Evolutionary conservation across 768 basidiomycete genomes (phyloP), one percentile per base, ranked within the genome.

Genomic region (Pleurotus salmoneostramineus): DNA sequence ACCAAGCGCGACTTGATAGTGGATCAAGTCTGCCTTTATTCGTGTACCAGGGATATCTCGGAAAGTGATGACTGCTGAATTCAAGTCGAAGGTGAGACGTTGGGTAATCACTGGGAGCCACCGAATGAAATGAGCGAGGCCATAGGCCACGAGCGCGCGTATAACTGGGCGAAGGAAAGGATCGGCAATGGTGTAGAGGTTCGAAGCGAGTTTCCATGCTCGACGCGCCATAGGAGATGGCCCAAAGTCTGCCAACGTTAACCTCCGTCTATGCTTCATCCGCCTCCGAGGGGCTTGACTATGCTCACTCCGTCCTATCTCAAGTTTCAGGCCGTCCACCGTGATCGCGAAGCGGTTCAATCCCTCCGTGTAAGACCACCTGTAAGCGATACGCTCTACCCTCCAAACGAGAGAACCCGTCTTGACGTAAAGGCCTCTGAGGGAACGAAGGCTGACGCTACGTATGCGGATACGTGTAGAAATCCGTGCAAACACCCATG

Each of bases 361-460:
- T 8, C 75, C 77, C 27, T 80, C 73, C 31, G 77, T 69, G 8
- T 74, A 77, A 8, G 81, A 74, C 66, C 76, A 79, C 57, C 79
- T 77, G 69, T 85, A 89, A 15, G 84, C 81, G 47, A 93, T 81
- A 55, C 90, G 84, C 58, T 91, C 88, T n/a, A 87, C 76, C 33
- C 77, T 79, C 72, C 82, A 82, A 31, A 78, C 81, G 55, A 77
- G 72, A 50, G 67, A 70, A 32, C 85, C 84, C 33, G 74, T 75
- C 47, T 82, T 79, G 60, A 89, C 79, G 69, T 87, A 90, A 17
- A 92, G 73, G 35, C 90, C 90, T 55, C 89, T 85, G 59, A 93
- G 83, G 15, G 90, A 93, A 56, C 88, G 82, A 40, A 88, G 73
- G 66, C 90, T 91, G 57, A 91, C 79, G 67, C 87, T 90, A 42